These are phyloP conservation scores for Primulina huaijiensis DNA, from an alignment of 257 asterid species.

Conservation along the genomic window DNA sequence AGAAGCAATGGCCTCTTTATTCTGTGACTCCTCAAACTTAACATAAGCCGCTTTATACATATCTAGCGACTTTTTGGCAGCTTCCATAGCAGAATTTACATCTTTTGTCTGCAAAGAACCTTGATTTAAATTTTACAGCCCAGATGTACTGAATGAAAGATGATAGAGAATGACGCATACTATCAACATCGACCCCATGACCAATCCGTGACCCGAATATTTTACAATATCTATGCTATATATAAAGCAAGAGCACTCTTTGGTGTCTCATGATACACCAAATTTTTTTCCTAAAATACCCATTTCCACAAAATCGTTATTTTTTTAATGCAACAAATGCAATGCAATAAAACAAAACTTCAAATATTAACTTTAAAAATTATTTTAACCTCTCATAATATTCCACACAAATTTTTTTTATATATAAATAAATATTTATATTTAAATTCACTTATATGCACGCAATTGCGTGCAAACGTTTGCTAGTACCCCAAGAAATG, in stretches of 20 bases:
- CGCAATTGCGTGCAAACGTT: too few species aligned
- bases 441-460: too few species aligned
- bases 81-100: constrained; percentile 82
- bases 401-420: too few species aligned
- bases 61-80: constrained; percentile 60
- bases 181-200: not conserved
- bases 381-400: too few species aligned
- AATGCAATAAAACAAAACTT: too few species aligned
- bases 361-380: too few species aligned
- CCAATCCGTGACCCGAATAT: constrained; percentile 1
- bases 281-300: too few species aligned
- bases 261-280: too few species aligned
- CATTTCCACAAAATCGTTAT: too few species aligned
- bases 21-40: constrained; percentile 46
- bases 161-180: not conserved
- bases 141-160: constrained; percentile 1
- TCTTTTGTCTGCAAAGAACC: constrained; percentile 56
- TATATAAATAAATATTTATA: too few species aligned
- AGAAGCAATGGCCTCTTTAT: constrained; percentile 52
- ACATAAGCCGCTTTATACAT: constrained; percentile 60
- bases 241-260: too few species aligned
- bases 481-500: not conserved
- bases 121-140: constrained; percentile 17
- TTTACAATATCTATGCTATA: not conserved
- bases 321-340: too few species aligned